These are phyloP conservation scores for Trifolium dubium DNA, from an alignment of 306 rosid species.

Conservation along the genomic window DNA sequence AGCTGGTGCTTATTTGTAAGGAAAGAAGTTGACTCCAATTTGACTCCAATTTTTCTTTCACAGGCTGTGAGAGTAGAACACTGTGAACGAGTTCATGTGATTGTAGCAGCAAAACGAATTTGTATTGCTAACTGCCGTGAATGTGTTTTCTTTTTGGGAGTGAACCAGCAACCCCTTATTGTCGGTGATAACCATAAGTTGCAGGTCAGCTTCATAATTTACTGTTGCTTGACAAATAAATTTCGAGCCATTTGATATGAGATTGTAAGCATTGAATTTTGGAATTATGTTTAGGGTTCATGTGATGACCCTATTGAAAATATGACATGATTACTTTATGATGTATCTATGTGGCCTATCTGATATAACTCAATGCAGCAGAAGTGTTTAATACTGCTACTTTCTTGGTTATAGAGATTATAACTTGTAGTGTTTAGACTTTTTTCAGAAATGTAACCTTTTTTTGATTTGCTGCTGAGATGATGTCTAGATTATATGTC, in stretches of 20 bases:
- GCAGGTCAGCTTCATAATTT: slow-evolving; percentile 64
- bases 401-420: slow-evolving; percentile 33
- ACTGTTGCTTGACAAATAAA: slow-evolving; percentile 36
- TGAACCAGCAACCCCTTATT: slow-evolving; percentile 89
- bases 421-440: slow-evolving; percentile 1
- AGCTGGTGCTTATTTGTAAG: slow-evolving; percentile 24
- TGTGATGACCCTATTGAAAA: slow-evolving; percentile 6
- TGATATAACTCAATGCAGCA: not conserved
- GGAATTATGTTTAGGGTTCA: slow-evolving; percentile 20
- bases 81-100: slow-evolving; percentile 97
- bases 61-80: slow-evolving; percentile 99
- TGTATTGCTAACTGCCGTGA: slow-evolving; percentile 98
- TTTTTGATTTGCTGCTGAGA: slow-evolving; percentile 2
- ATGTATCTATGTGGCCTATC: slow-evolving; percentile 16
- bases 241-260: slow-evolving; percentile 33
- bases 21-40: slow-evolving; percentile 37
- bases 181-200: slow-evolving; percentile 94
- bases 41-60: slow-evolving; percentile 40
- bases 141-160: slow-evolving; percentile 90
- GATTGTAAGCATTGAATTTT: slow-evolving; percentile 14
- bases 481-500: slow-evolving; percentile 14
- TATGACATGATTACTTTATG: slow-evolving; percentile 9
- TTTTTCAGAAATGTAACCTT: not conserved
- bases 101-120: slow-evolving; percentile 84
- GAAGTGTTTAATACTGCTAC: slow-evolving; percentile 6